Conservation (phyloP, 345 rosid species). For the Mercurialis annua region DNA sequence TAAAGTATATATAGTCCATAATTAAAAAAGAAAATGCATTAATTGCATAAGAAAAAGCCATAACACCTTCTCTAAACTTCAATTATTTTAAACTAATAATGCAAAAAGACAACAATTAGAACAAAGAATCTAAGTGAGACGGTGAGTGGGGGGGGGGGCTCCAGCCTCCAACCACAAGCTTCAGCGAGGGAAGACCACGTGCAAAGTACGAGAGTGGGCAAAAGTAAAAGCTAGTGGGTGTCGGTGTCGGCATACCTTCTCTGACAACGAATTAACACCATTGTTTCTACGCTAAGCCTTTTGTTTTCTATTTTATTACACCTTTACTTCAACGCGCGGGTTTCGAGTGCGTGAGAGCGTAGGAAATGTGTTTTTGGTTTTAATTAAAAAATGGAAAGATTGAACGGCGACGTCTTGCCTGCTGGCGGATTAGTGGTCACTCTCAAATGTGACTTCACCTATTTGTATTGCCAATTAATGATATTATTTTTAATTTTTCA, state of each 20-base stretch:
- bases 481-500: not conserved
- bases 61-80: too few species aligned
- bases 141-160: not conserved
- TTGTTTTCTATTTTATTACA: not conserved
- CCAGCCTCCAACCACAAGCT: not conserved
- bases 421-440: not conserved
- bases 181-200: not conserved
- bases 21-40: too few species aligned
- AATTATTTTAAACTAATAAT: too few species aligned
- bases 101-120: too few species aligned
- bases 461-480: not conserved
- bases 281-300: constrained; percentile 9
- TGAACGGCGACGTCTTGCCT: not conserved
- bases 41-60: too few species aligned
- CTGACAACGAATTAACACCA: not conserved
- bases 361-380: not conserved
- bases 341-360: not conserved
- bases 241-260: constrained; percentile 11
- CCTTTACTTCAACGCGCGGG: not conserved
- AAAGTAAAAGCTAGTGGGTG: not conserved
- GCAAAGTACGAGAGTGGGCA: not conserved
- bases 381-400: not conserved
- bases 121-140: not conserved
- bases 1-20: too few species aligned
- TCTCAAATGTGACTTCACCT: not conserved